These are phyloP conservation scores for Gastrolobium villosum DNA, from an alignment of 306 rosid species.

Conservation along the genomic window DNA sequence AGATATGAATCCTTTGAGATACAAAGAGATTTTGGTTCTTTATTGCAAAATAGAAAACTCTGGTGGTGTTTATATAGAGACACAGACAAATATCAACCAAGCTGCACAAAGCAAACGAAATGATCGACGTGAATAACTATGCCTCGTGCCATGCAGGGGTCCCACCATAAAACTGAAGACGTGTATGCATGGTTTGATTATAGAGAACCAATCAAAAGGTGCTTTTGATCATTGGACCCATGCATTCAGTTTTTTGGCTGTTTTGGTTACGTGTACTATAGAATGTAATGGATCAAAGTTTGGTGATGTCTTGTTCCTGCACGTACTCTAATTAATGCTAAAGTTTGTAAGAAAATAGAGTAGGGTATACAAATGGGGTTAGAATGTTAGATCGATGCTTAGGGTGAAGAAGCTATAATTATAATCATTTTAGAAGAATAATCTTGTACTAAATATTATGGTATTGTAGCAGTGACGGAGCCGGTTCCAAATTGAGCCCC, in stretches of 20 bases:
- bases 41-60: not conserved
- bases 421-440: too few species aligned
- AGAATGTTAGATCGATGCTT: too few species aligned
- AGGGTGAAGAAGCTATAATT: too few species aligned
- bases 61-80: conserved; percentile 19
- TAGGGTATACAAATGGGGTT: too few species aligned
- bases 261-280: not conserved
- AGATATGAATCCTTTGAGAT: not conserved
- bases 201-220: not conserved
- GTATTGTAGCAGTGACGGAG: too few species aligned
- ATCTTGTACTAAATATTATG: too few species aligned
- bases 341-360: too few species aligned
- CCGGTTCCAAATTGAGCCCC: too few species aligned
- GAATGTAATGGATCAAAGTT: too few species aligned
- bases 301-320: too few species aligned
- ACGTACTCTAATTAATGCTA: too few species aligned
- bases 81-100: not conserved
- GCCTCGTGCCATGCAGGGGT: conserved; percentile 8
- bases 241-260: not conserved
- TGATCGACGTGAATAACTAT: not conserved
- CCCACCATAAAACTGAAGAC: not conserved
- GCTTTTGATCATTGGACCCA: not conserved
- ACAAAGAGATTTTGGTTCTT: not conserved
- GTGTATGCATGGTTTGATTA: not conserved
- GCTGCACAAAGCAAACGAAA: not conserved